phyloP scores from a whole-genome alignment of 495 filamentous ascomycete species.

The Cenococcum geophilum region DNA sequence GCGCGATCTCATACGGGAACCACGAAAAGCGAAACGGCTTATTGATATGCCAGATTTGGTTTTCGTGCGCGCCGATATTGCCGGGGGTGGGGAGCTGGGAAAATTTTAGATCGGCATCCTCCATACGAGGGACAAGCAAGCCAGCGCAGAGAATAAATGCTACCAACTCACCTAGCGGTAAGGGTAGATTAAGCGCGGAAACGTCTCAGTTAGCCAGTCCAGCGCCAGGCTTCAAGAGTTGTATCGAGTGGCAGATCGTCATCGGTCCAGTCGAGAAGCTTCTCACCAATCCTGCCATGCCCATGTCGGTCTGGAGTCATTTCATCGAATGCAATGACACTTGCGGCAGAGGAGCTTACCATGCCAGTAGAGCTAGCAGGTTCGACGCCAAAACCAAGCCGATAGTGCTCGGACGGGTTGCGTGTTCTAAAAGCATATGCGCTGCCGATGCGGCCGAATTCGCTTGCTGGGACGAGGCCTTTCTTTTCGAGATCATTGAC shows the following conservation, averaged over 20 bases:
- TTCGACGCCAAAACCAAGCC: slow-evolving; percentile 51
- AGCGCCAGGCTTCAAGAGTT: slow-evolving; percentile 53
- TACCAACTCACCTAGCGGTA: slow-evolving; percentile 37
- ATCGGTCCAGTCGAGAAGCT: slow-evolving; percentile 60
- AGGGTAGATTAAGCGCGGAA: slow-evolving; percentile 52
- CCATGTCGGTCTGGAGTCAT: too few species aligned
- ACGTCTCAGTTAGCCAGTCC: slow-evolving; percentile 62
- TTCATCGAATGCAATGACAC: too few species aligned
- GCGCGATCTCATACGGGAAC: slow-evolving; percentile 51
- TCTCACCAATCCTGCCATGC: slow-evolving; percentile 55
- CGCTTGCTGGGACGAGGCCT: too few species aligned
- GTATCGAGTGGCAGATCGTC: slow-evolving; percentile 45
- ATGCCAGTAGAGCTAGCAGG: slow-evolving; percentile 59
- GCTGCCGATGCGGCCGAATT: too few species aligned
- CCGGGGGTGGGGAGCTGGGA: slow-evolving; percentile 5
- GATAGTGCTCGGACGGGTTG: slow-evolving; percentile 56
- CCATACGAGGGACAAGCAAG: too few species aligned
- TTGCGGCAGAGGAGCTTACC: slow-evolving; percentile 41
- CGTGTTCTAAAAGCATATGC: slow-evolving; percentile 55
- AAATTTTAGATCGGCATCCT: too few species aligned
- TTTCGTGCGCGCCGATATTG: slow-evolving; percentile 30
- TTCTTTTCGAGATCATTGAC: too few species aligned
- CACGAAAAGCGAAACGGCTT: slow-evolving; percentile 56
- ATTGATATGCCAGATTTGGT: slow-evolving; percentile 36
- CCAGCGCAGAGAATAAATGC: too few species aligned